Conservation (phyloP, 345 rosid species). For the Cochlearia excelsa region DNA sequence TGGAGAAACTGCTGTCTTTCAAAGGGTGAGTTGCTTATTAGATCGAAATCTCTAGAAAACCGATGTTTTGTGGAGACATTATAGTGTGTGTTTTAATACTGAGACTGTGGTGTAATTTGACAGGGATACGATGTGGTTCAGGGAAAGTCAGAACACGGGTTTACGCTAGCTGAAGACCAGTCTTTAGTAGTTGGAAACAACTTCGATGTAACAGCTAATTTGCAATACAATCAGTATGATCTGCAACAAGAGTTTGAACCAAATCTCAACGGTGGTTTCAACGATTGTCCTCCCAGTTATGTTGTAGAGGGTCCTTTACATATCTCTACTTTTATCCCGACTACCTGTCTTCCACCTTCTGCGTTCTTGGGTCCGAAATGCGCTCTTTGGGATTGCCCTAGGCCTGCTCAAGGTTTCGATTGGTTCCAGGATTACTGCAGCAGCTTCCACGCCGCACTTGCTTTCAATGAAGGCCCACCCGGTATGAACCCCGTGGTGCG, state of each 20-base stretch:
- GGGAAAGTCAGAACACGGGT: constrained; percentile 55
- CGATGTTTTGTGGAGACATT: too few species aligned
- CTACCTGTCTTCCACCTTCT: constrained; percentile 76
- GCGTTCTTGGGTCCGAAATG: constrained; percentile 98
- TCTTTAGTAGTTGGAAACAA: constrained; percentile 25
- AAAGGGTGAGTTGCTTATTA: constrained; percentile 48
- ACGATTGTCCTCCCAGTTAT: constrained; percentile 27
- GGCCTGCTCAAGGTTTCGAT: constrained; percentile 87
- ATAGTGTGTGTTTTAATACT: too few species aligned
- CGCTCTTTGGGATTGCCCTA: constrained; percentile 98
- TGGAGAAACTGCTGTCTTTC: constrained; percentile 48
- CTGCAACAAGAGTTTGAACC: constrained; percentile 64
- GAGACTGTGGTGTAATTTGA: constrained; percentile 5
- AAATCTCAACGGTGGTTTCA: constrained; percentile 50
- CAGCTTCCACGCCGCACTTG: constrained; percentile 80
- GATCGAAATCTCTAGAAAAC: too few species aligned
- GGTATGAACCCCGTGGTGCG: constrained; percentile 88
- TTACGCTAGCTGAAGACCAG: constrained; percentile 48
- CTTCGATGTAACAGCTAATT: constrained; percentile 44
- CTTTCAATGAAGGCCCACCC: constrained; percentile 87
- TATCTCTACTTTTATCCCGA: constrained; percentile 55
- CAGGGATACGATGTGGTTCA: constrained; percentile 60
- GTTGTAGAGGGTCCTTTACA: constrained; percentile 57
- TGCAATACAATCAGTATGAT: constrained; percentile 69
- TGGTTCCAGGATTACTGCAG: constrained; percentile 94